Percentiles rank a stretch among this genome's conserved stretches.
These are phyloP conservation scores for Pleurotus tuber-regium DNA, from an alignment of 768 basidiomycete genomes.

Conservation along the genomic window DNA sequence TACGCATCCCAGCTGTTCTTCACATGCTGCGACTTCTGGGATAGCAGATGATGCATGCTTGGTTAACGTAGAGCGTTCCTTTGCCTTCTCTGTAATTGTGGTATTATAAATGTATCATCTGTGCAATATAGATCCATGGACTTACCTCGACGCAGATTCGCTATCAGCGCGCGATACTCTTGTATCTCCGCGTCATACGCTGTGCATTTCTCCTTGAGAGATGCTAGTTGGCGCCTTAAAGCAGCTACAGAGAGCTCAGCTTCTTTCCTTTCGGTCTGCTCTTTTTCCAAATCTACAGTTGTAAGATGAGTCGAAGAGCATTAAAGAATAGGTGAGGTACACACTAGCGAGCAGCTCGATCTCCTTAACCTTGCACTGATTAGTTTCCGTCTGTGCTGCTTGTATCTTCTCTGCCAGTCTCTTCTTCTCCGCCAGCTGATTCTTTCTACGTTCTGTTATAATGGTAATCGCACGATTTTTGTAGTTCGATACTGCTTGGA, in stretches of 20 bases:
- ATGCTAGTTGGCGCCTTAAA: conserved; percentile 64
- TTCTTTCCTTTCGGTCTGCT: conserved; percentile 72
- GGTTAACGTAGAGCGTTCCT: conserved; percentile 58
- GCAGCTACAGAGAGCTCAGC: conserved; percentile 58
- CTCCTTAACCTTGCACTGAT: conserved; percentile 74
- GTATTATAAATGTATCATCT: neutral
- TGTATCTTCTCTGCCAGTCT: conserved; percentile 58
- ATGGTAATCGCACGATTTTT: conserved; percentile 67
- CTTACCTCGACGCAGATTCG: conserved; percentile 65
- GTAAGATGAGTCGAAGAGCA: neutral
- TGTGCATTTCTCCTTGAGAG: conserved; percentile 56
- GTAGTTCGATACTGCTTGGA: conserved; percentile 70
- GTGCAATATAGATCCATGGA: conserved; percentile 4
- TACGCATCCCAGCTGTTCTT: conserved; percentile 55
- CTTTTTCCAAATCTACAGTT: conserved; percentile 55
- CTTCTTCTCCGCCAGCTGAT: conserved; percentile 62
- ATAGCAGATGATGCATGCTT: conserved; percentile 48
- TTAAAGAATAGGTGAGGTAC: conserved; percentile 18
- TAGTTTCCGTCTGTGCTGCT: conserved; percentile 65
- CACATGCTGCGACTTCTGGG: conserved; percentile 56
- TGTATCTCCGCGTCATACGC: conserved; percentile 70
- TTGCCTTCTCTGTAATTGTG: conserved; percentile 52
- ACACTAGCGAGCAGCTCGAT: conserved; percentile 77
- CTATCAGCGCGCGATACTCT: conserved; percentile 60
- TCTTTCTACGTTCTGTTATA: conserved; percentile 64